phyloP scores from a whole-genome alignment of 257 asterid species.

The Cinchona pubescens region DNA sequence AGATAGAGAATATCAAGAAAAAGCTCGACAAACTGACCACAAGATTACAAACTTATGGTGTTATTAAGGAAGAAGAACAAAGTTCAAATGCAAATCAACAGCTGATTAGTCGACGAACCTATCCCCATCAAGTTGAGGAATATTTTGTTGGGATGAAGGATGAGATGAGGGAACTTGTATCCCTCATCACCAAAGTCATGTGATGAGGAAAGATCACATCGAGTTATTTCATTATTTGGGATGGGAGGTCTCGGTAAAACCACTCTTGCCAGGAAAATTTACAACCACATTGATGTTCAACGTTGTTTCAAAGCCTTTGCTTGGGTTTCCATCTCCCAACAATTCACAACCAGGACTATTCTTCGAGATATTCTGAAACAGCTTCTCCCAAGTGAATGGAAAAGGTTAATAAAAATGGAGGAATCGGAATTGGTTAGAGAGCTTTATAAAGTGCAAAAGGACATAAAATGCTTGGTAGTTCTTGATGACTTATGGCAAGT shows the following conservation, averaged over 20 bases:
- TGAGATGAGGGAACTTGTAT: not conserved
- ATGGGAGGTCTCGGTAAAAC: conserved; percentile 1
- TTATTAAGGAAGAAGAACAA: too few species aligned
- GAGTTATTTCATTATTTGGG: not conserved
- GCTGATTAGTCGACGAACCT: not conserved
- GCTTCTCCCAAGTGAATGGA: not conserved
- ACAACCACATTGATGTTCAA: not conserved
- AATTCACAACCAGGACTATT: too few species aligned
- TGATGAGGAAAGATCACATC: not conserved
- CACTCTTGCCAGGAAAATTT: not conserved
- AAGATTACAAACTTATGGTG: not conserved
- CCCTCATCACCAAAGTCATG: not conserved
- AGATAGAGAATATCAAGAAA: not conserved
- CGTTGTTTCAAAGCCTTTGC: not conserved
- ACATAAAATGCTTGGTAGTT: not conserved
- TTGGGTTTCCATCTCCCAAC: not conserved
- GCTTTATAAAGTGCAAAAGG: not conserved
- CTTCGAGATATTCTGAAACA: not conserved
- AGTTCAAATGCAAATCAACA: not conserved
- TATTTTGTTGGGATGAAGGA: not conserved
- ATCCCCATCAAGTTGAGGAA: not conserved
- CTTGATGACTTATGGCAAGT: not conserved
- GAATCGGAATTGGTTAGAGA: not conserved
- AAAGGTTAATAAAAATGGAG: not conserved
- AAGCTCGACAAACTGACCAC: too few species aligned